A percentile compares a stretch with the other conserved stretches of the same genome.
Conservation (phyloP, 208 protist species). For the Blechomonas ayalai region DNA sequence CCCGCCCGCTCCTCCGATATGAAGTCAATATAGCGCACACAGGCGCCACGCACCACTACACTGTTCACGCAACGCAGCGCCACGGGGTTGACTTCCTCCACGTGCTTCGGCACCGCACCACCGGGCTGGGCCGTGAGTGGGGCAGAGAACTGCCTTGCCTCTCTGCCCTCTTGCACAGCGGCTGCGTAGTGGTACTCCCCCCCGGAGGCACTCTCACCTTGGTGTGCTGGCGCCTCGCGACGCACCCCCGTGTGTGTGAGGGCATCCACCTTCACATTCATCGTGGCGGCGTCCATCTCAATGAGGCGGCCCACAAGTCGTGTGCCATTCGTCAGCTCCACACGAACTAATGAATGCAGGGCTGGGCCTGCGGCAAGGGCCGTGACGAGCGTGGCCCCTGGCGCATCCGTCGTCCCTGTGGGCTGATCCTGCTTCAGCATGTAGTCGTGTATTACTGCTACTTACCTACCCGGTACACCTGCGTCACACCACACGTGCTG, state of each 20-base stretch:
- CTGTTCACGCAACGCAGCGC: slow-evolving; percentile 49
- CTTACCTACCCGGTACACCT: too few species aligned
- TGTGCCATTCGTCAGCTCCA: slow-evolving; percentile 69
- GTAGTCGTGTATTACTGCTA: too few species aligned
- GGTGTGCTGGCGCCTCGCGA: slow-evolving; percentile 1
- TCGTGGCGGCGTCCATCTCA: slow-evolving; percentile 59
- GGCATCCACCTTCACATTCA: slow-evolving; percentile 74
- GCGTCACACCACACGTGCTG: too few species aligned
- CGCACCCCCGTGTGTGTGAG: slow-evolving; percentile 48
- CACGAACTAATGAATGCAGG: slow-evolving; percentile 44
- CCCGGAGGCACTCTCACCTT: too few species aligned
- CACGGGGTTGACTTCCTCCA: slow-evolving; percentile 26
- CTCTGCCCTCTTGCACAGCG: not conserved
- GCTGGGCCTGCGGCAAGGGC: slow-evolving; percentile 35
- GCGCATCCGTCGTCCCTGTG: slow-evolving; percentile 1
- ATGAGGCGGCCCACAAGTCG: slow-evolving; percentile 53
- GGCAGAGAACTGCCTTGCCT: not conserved
- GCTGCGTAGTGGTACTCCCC: not conserved
- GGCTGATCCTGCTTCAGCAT: too few species aligned
- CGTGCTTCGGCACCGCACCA: slow-evolving; percentile 2
- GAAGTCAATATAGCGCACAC: slow-evolving; percentile 62
- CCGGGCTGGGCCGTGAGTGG: not conserved
- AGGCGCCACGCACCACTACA: slow-evolving; percentile 56
- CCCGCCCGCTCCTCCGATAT: slow-evolving; percentile 33
- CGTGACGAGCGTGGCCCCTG: slow-evolving; percentile 30